These are phyloP conservation scores for Debaryomyces nepalensis DNA, from an alignment of 1,139 yeast genomes.

Conservation along the genomic window DNA sequence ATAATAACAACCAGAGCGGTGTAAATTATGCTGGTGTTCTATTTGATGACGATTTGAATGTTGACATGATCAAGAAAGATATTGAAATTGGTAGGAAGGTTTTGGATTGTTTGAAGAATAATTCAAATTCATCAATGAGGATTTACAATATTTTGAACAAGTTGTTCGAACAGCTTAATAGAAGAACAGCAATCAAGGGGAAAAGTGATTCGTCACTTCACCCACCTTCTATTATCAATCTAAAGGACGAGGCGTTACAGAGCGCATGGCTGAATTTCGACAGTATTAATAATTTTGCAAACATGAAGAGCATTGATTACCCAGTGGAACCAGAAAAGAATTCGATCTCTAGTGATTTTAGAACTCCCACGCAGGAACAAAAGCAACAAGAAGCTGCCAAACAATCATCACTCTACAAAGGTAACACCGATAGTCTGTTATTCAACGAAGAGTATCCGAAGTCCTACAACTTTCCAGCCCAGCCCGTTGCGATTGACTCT, in stretches of 20 bases:
- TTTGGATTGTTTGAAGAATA: slow-evolving; percentile 69
- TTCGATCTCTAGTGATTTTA: not conserved
- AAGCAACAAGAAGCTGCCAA: slow-evolving; percentile 3
- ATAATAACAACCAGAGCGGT: slow-evolving; percentile 32
- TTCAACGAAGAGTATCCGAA: slow-evolving; percentile 6
- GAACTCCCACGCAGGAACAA: slow-evolving; percentile 5
- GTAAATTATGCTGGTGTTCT: slow-evolving; percentile 52
- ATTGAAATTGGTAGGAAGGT: slow-evolving; percentile 83
- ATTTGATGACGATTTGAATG: slow-evolving; percentile 63
- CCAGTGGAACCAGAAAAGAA: not conserved
- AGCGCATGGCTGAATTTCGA: slow-evolving; percentile 41
- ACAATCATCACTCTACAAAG: not conserved
- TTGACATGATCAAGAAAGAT: slow-evolving; percentile 72
- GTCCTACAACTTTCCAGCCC: not conserved
- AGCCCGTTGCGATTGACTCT: not conserved
- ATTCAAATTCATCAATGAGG: slow-evolving; percentile 77
- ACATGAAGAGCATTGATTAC: slow-evolving; percentile 10
- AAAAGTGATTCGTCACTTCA: slow-evolving; percentile 4
- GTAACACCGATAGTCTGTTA: not conserved
- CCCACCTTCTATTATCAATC: slow-evolving; percentile 5
- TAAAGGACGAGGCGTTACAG: slow-evolving; percentile 26
- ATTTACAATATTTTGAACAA: slow-evolving; percentile 80
- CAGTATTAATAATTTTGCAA: slow-evolving; percentile 34
- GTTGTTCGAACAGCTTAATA: slow-evolving; percentile 78
- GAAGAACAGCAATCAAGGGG: slow-evolving; percentile 54